Percentiles rank a stretch among this genome's conserved stretches.
phyloP scores from a whole-genome alignment of 2,329 filamentous ascomycete genomes.

The Colletotrichum scovillei region DNA sequence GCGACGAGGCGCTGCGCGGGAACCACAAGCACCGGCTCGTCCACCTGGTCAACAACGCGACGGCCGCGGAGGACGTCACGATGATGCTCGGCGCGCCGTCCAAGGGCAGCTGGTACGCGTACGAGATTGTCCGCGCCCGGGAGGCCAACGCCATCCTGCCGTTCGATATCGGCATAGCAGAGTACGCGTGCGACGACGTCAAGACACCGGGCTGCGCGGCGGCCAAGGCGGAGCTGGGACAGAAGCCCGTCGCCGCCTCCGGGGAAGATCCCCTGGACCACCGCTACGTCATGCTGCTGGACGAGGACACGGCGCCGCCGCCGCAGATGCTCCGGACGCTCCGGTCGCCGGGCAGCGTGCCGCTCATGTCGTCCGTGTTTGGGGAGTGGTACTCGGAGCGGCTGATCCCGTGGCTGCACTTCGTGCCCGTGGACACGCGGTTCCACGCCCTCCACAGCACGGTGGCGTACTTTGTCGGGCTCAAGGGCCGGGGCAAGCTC shows the following conservation, averaged over 20 bases:
- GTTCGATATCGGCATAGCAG: slow-evolving; percentile 69
- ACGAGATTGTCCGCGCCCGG: slow-evolving; percentile 63
- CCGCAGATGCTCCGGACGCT: slow-evolving; percentile 70
- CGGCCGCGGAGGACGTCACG: slow-evolving; percentile 57
- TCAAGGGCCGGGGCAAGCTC: slow-evolving; percentile 54
- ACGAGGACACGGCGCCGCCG: slow-evolving; percentile 76
- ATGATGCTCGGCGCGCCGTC: slow-evolving; percentile 65
- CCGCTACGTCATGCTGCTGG: slow-evolving; percentile 78
- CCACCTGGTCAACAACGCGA: slow-evolving; percentile 74
- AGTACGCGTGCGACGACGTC: slow-evolving; percentile 68
- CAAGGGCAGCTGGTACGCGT: slow-evolving; percentile 56
- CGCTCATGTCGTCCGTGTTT: slow-evolving; percentile 79
- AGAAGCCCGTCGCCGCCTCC: slow-evolving; percentile 51
- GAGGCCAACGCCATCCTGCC: slow-evolving; percentile 65
- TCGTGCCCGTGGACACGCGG: slow-evolving; percentile 80
- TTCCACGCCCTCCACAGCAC: slow-evolving; percentile 80
- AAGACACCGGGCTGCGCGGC: slow-evolving; percentile 56
- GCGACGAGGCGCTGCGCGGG: slow-evolving; percentile 69
- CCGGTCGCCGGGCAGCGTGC: slow-evolving; percentile 70
- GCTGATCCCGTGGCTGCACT: slow-evolving; percentile 81
- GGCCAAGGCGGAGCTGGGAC: slow-evolving; percentile 64
- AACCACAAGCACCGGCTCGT: slow-evolving; percentile 77
- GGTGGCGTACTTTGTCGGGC: slow-evolving; percentile 78
- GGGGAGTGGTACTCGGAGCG: slow-evolving; percentile 84
- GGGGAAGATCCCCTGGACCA: slow-evolving; percentile 66